phyloP scores from a whole-genome alignment of 2,329 filamentous ascomycete genomes.

The Acrocalymma vagum region DNA sequence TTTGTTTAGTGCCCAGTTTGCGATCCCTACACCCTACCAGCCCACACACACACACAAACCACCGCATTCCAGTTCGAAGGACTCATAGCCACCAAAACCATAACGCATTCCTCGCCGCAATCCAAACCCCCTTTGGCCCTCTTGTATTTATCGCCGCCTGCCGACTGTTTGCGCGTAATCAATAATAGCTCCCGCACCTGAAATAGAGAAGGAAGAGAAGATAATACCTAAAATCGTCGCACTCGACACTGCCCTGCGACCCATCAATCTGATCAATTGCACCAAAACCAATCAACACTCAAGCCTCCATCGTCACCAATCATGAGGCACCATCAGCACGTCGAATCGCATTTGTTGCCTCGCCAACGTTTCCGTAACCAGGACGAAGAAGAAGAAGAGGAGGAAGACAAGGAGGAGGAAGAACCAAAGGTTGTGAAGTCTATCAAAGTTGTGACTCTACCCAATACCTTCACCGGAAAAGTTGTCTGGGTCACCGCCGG shows the following conservation, averaged over 20 bases:
- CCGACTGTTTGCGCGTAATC: constrained; percentile 27
- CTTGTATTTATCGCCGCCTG: constrained; percentile 30
- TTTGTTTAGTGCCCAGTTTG: constrained; percentile 39
- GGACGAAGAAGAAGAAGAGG: constrained; percentile 16
- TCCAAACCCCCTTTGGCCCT: constrained; percentile 31
- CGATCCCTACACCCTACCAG: constrained; percentile 13
- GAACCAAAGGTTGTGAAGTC: constrained; percentile 44
- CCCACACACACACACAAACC: constrained; percentile 12
- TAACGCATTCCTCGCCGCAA: constrained; percentile 40
- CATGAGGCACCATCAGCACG: constrained; percentile 36
- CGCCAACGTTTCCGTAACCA: constrained; percentile 33
- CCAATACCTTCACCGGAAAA: constrained; percentile 61
- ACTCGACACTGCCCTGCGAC: constrained; percentile 2
- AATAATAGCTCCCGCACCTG: constrained; percentile 28
- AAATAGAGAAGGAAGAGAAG: constrained; percentile 18
- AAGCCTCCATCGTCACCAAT: constrained; percentile 1
- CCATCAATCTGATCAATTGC: constrained; percentile 3
- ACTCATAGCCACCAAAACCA: constrained; percentile 19
- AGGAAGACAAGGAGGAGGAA: constrained; percentile 11
- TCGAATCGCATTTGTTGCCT: constrained; percentile 35
- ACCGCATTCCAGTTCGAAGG: constrained; percentile 35
- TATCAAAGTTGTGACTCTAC: constrained; percentile 61
- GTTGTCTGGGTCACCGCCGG: constrained; percentile 39
- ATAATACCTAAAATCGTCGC: constrained; percentile 2
- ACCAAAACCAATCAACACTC: background rate